These are phyloP conservation scores for Juglanconis juglandina DNA, from an alignment of 2,329 filamentous ascomycete genomes.

Conservation along the genomic window DNA sequence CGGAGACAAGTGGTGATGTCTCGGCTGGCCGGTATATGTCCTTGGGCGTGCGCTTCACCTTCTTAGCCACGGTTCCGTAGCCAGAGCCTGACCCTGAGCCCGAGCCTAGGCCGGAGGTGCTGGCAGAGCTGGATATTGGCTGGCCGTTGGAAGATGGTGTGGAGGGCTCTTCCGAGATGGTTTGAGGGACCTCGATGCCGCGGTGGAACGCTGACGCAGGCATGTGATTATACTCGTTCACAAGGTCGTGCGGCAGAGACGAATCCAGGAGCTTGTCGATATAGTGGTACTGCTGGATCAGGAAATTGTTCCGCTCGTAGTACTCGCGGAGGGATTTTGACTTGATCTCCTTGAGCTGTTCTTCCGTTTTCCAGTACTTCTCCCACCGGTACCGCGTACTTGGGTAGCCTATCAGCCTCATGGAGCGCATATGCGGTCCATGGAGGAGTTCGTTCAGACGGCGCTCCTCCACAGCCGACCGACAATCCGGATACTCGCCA, in stretches of 20 bases:
- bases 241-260: conserved; percentile 83
- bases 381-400: conserved; percentile 86
- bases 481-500: conserved; percentile 40
- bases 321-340: conserved; percentile 70
- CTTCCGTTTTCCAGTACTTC: conserved; percentile 78
- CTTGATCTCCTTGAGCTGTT: conserved; percentile 67
- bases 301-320: conserved; percentile 83
- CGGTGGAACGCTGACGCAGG: conserved; percentile 52
- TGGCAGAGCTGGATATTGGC: conserved; percentile 22
- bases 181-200: conserved; percentile 62
- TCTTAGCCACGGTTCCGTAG: conserved; percentile 34
- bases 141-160: conserved; percentile 28
- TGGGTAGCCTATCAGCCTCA: conserved; percentile 82
- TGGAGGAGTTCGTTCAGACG: conserved; percentile 58
- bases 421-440: conserved; percentile 73
- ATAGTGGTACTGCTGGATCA: conserved; percentile 89
- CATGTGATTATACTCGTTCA: conserved; percentile 80
- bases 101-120: conserved; percentile 10
- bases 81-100: not conserved
- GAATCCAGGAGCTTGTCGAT: conserved; percentile 90
- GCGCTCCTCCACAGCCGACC: conserved; percentile 50
- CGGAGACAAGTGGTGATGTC: conserved; percentile 59
- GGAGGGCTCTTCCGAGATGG: conserved; percentile 68
- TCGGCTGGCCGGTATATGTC: conserved; percentile 79
- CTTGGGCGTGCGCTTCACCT: conserved; percentile 75